Conservation (phyloP, 805 yeast species). For the Saccharomyces paradoxus region DNA sequence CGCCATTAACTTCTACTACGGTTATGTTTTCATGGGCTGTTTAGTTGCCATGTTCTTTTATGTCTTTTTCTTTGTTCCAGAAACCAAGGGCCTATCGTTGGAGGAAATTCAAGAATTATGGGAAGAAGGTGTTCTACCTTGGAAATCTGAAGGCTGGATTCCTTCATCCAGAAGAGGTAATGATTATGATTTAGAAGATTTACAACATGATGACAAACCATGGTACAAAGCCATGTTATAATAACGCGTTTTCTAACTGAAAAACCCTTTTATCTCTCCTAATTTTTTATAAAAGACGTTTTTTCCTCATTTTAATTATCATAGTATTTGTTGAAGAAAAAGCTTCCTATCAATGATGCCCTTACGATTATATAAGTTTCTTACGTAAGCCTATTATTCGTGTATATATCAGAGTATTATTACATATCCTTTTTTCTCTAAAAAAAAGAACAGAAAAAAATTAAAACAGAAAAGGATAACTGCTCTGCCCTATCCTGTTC, state of each 20-base stretch:
- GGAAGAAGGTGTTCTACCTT: constrained; percentile 32
- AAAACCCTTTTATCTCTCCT: not conserved
- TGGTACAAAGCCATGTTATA: constrained; percentile 4
- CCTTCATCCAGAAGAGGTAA: constrained; percentile 33
- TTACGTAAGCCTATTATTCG: not conserved
- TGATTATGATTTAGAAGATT: constrained; percentile 9
- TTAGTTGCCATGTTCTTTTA: constrained; percentile 46
- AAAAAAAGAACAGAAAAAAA: not conserved
- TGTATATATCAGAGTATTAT: not conserved
- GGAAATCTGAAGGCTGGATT: constrained; percentile 40
- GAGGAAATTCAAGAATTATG: constrained; percentile 68
- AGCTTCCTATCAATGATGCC: not conserved
- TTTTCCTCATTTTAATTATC: not conserved
- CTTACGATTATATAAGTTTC: not conserved
- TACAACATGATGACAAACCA: constrained; percentile 10
- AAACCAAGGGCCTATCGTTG: constrained; percentile 68
- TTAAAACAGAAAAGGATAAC: not conserved
- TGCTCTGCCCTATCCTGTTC: not conserved
- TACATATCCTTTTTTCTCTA: not conserved
- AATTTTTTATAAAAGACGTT: not conserved
- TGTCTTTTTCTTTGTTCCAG: constrained; percentile 60
- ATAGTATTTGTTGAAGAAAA: not conserved
- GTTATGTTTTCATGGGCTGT: constrained; percentile 51
- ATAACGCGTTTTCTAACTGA: not conserved
- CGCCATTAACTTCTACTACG: constrained; percentile 57